Conservation (phyloP, 352 stramenopile species). For the Globisporangium polare region DNA sequence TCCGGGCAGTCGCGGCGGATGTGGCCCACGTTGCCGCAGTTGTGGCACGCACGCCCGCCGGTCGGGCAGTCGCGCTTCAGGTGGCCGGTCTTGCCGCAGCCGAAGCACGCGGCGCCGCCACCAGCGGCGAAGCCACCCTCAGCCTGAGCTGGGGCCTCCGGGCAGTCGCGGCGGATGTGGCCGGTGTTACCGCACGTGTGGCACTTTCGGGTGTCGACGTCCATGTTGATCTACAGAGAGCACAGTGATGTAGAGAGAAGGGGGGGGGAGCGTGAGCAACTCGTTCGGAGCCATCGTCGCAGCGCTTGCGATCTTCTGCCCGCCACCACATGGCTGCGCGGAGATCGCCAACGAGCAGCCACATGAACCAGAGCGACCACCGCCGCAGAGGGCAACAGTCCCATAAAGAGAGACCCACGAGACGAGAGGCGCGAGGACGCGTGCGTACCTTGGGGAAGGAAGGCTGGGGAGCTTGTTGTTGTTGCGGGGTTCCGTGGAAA, state of each 20-base stretch:
- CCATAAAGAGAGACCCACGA: background rate
- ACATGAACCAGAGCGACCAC: background rate
- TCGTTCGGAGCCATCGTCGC: background rate
- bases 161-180: conserved; percentile 77
- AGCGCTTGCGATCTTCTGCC: background rate
- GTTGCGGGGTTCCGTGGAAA: conserved; percentile 12
- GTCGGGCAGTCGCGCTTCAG: conserved; percentile 80
- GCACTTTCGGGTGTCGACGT: conserved; percentile 52
- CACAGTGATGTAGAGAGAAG: background rate
- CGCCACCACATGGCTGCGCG: background rate
- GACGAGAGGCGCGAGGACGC: background rate
- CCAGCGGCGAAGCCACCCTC: conserved; percentile 23
- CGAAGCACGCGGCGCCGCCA: conserved; percentile 58
- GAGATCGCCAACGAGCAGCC: background rate
- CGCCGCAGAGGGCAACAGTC: background rate
- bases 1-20: conserved; percentile 77
- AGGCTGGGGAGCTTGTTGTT: background rate
- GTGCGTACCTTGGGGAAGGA: conserved; percentile 2
- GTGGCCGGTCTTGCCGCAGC: conserved; percentile 76
- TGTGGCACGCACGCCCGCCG: conserved; percentile 70
- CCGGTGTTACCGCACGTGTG: conserved; percentile 75
- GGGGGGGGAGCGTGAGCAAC: conserved; percentile 1
- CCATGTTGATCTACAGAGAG: conserved; percentile 10
- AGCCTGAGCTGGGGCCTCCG: conserved; percentile 38
- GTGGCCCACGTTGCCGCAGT: conserved; percentile 76